Percentiles rank a stretch among this genome's conserved stretches.
phyloP scores from a whole-genome alignment of 2,329 filamentous ascomycete species.

The Chaetomiaceae sp. region DNA sequence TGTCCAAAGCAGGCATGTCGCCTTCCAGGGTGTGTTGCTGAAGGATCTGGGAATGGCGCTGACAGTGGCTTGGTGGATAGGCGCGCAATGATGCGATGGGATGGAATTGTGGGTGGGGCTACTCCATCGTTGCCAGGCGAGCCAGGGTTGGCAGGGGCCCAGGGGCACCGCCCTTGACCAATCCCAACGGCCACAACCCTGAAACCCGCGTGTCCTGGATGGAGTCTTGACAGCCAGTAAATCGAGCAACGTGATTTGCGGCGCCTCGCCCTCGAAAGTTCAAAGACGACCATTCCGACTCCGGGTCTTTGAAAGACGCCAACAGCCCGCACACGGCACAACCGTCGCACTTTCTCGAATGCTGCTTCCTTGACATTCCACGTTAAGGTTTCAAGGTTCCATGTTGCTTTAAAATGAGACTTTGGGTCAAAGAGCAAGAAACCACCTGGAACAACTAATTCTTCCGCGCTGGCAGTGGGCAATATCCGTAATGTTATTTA shows the following conservation, averaged over 20 bases:
- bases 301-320: no score
- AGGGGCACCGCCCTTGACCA: background rate
- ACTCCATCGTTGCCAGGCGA: background rate
- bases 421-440: no score
- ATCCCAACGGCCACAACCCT: background rate
- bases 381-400: no score
- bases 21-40: background rate
- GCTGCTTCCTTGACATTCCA: no score
- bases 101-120: background rate
- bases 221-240: slow-evolving; percentile 3
- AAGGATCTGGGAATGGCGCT: background rate
- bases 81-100: background rate
- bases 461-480: no score
- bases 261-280: background rate
- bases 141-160: slow-evolving; percentile 4
- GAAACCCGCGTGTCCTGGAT: slow-evolving; percentile 5
- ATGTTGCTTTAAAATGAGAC: no score
- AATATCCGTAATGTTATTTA: no score
- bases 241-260: slow-evolving; percentile 14
- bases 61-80: background rate
- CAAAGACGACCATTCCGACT: background rate
- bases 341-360: no score
- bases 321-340: no score
- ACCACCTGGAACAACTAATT: no score
- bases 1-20: no score